These are phyloP conservation scores for Hordeum vulgare DNA, from an alignment of 176 grass and related monocot species.

Conservation along the genomic window DNA sequence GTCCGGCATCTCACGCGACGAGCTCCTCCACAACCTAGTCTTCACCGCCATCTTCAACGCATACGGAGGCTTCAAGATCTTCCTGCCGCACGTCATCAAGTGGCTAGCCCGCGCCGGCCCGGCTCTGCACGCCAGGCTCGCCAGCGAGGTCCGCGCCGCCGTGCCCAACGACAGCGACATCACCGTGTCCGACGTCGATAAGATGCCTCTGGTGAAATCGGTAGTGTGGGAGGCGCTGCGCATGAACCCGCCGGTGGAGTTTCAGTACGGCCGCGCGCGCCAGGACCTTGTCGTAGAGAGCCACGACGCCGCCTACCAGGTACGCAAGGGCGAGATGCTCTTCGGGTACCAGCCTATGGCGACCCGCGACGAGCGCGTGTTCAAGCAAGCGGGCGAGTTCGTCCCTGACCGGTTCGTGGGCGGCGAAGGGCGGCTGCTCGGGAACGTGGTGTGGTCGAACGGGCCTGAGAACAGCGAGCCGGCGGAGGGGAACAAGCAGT, in stretches of 20 bases:
- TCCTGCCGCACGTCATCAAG: constrained; percentile 55
- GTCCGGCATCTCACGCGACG: constrained; percentile 35
- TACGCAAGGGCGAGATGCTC: constrained; percentile 67
- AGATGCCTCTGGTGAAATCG: constrained; percentile 64
- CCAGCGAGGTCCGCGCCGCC: constrained; percentile 32
- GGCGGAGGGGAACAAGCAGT: constrained; percentile 64
- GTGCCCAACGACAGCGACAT: neutral
- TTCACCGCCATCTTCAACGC: constrained; percentile 73
- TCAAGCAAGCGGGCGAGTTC: constrained; percentile 36
- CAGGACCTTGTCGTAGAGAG: constrained; percentile 56
- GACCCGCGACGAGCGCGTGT: constrained; percentile 61
- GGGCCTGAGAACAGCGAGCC: constrained; percentile 53
- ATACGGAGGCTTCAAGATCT: constrained; percentile 70
- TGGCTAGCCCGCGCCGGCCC: constrained; percentile 43
- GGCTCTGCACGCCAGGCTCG: constrained; percentile 50
- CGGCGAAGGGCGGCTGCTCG: constrained; percentile 15
- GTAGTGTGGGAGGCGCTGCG: constrained; percentile 68
- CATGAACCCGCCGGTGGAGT: constrained; percentile 66
- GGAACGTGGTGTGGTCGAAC: constrained; percentile 89
- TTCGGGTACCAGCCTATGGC: constrained; percentile 71
- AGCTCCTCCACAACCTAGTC: constrained; percentile 70
- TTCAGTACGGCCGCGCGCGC: constrained; percentile 70
- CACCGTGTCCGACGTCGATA: constrained; percentile 35
- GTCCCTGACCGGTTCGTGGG: constrained; percentile 46
- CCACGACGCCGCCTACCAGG: constrained; percentile 59